A percentile compares a stretch with the other conserved stretches of the same genome.
Conservation (phyloP, 176 grass and related monocot species). For the Phoenix roebelenii region DNA sequence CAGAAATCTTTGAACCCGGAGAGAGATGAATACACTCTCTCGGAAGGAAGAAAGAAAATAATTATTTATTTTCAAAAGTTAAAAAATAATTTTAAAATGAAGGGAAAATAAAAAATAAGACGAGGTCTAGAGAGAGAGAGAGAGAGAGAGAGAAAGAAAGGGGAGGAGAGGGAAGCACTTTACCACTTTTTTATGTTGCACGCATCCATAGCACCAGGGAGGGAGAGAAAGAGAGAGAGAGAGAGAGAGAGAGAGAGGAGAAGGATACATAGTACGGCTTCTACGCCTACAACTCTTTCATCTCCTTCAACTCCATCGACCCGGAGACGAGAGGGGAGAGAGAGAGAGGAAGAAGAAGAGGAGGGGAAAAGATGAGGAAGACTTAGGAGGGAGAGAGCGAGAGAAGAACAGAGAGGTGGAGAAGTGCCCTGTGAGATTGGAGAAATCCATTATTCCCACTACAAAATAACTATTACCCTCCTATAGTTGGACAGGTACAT, state of each 20-base stretch:
- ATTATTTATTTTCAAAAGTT: too few species aligned
- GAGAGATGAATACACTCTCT: too few species aligned
- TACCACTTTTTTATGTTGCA: slow-evolving; percentile 1
- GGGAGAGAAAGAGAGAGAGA: background rate
- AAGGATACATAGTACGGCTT: background rate
- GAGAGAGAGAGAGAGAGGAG: slow-evolving; percentile 5
- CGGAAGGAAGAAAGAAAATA: too few species aligned
- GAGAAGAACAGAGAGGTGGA: background rate
- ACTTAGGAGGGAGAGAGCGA: too few species aligned
- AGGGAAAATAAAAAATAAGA: background rate
- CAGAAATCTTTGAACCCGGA: too few species aligned
- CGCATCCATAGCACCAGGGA: background rate
- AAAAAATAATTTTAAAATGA: background rate
- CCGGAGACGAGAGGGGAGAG: background rate
- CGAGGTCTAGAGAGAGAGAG: background rate
- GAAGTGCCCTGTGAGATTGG: too few species aligned
- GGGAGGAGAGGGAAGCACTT: background rate
- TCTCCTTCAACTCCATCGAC: background rate
- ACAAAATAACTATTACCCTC: background rate
- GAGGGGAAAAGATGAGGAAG: background rate
- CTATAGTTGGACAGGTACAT: background rate
- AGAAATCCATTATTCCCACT: background rate
- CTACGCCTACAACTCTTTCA: background rate
- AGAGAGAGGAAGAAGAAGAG: background rate
- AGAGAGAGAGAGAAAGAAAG: background rate